Conservation (phyloP, 2,329 filamentous ascomycete species). For the Trichophyton schoenleinii region DNA sequence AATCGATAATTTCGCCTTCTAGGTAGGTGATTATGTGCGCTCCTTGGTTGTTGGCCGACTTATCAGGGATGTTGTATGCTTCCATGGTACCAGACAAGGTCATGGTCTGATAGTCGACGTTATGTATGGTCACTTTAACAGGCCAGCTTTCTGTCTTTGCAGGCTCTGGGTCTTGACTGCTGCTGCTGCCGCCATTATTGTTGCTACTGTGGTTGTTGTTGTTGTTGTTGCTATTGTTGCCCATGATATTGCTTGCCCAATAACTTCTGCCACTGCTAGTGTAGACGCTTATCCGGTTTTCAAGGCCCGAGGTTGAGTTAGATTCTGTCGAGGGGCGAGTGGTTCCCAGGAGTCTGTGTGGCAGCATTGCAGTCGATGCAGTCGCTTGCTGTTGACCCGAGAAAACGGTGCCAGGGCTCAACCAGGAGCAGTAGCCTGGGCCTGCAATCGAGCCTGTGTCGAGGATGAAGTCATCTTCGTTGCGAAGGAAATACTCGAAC, state of each 20-base stretch:
- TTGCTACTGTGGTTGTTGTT: conserved; percentile 12
- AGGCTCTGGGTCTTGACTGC: conserved; percentile 9
- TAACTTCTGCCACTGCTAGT: conserved; percentile 28
- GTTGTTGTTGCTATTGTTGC: conserved; percentile 12
- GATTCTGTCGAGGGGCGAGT: conserved; percentile 21
- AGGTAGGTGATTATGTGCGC: conserved; percentile 44
- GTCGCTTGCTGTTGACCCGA: conserved; percentile 49
- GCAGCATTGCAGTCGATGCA: conserved; percentile 20
- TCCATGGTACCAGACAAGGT: conserved; percentile 57
- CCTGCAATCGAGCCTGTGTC: conserved; percentile 41
- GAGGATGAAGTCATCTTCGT: conserved; percentile 46
- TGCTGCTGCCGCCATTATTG: conserved; percentile 11
- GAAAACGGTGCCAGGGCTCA: conserved; percentile 49
- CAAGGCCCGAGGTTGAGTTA: conserved; percentile 25
- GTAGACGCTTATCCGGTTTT: conserved; percentile 26
- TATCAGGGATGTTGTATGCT: conserved; percentile 53
- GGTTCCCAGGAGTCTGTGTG: conserved; percentile 20
- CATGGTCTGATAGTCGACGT: conserved; percentile 49
- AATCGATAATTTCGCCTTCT: conserved; percentile 58
- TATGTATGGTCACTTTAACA: conserved; percentile 53
- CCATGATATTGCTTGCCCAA: conserved; percentile 20
- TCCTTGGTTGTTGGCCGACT: conserved; percentile 30
- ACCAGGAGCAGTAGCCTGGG: conserved; percentile 46
- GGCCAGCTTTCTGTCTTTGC: conserved; percentile 49
- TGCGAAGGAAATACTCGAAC: conserved; percentile 41